phyloP scores from a whole-genome alignment of 176 grass and related monocot genomes.

The Elymus sibiricus region DNA sequence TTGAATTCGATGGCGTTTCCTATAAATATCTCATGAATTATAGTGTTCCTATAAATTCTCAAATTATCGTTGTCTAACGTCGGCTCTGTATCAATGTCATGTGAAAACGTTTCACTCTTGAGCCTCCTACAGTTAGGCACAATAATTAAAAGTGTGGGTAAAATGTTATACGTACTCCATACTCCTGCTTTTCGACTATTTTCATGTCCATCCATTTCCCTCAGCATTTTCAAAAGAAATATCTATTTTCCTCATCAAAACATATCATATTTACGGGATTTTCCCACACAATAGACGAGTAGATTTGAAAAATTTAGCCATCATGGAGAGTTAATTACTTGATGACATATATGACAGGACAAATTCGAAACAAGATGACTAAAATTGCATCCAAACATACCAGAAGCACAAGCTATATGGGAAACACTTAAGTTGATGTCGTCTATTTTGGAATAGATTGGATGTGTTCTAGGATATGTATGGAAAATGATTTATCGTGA shows the following conservation, averaged over 20 bases:
- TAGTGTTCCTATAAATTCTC: too few relatives aligned
- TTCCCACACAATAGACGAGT: background rate
- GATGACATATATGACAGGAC: background rate
- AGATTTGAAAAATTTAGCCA: background rate
- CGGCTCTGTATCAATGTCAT: background rate
- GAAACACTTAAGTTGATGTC: too few relatives aligned
- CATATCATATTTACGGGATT: background rate
- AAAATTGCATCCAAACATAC: background rate
- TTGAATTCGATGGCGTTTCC: background rate
- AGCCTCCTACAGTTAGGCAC: background rate
- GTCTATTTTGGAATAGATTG: too few relatives aligned
- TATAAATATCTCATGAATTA: background rate
- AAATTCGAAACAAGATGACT: background rate
- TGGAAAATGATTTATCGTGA: too few relatives aligned
- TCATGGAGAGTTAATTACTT: background rate
- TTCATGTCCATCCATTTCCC: background rate
- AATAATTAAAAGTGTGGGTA: background rate
- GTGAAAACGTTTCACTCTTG: background rate
- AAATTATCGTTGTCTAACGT: background rate
- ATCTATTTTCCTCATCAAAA: background rate
- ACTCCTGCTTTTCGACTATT: background rate
- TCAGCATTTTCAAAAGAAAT: too few relatives aligned
- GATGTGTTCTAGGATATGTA: too few relatives aligned
- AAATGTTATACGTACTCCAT: too few relatives aligned
- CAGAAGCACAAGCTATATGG: too few relatives aligned